Percentiles rank a stretch among this genome's conserved stretches.
Conservation (phyloP, 2,329 filamentous ascomycete genomes). For the Thelonectria rubi region DNA sequence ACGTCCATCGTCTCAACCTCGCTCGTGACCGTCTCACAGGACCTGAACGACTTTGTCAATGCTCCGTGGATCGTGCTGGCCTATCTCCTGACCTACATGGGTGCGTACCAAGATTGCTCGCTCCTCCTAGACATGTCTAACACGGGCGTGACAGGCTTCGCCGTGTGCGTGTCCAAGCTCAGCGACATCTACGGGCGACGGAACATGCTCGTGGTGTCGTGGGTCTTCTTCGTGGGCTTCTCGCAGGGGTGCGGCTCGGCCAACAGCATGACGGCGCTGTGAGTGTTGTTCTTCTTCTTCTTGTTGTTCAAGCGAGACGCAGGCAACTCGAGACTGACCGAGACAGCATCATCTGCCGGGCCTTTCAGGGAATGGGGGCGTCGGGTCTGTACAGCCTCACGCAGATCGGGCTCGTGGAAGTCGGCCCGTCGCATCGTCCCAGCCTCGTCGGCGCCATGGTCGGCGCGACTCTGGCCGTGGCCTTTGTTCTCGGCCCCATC, state of each 20-base stretch:
- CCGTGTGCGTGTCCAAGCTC: constrained; percentile 65
- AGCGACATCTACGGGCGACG: constrained; percentile 68
- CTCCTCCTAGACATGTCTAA: too few species aligned
- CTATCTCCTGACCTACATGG: constrained; percentile 67
- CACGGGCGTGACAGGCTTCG: constrained; percentile 55
- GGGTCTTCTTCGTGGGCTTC: constrained; percentile 64
- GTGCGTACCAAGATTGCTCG: too few species aligned
- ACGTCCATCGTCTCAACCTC: constrained; percentile 68
- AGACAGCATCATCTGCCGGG: constrained; percentile 64
- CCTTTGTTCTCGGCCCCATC: constrained; percentile 67
- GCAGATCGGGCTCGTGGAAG: constrained; percentile 65
- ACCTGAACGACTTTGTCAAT: constrained; percentile 60
- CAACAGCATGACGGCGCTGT: constrained; percentile 61
- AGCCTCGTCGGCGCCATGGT: constrained; percentile 64
- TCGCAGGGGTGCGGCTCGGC: constrained; percentile 63
- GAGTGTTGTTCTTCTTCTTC: too few species aligned
- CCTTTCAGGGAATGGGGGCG: constrained; percentile 68
- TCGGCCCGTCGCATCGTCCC: constrained; percentile 62
- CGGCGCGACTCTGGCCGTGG: constrained; percentile 64
- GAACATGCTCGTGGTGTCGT: constrained; percentile 59
- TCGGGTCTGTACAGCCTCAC: constrained; percentile 69
- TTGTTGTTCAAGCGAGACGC: too few species aligned
- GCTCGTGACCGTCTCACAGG: constrained; percentile 63
- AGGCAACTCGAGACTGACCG: constrained; percentile 36
- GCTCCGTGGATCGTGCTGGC: constrained; percentile 65